These are phyloP conservation scores for Graphiopsis chlorocephala DNA, from an alignment of 2,329 filamentous ascomycete species.

Conservation along the genomic window DNA sequence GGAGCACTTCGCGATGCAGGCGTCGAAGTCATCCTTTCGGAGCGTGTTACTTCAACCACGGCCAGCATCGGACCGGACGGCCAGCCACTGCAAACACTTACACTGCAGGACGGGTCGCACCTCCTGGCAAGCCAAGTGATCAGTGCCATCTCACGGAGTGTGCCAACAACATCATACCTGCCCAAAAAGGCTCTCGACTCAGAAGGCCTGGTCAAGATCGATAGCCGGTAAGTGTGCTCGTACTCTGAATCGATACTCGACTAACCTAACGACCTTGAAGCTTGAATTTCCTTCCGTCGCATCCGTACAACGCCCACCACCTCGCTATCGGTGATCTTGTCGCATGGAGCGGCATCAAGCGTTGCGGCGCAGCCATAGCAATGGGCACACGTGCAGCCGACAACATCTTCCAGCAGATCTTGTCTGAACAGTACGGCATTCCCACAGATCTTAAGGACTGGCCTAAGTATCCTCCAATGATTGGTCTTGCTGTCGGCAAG, in stretches of 20 bases:
- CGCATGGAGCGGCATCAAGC: constrained; percentile 75
- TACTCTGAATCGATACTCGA: background rate
- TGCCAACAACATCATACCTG: constrained; percentile 63
- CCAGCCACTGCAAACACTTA: constrained; percentile 45
- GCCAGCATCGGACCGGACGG: constrained; percentile 48
- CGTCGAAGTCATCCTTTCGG: constrained; percentile 63
- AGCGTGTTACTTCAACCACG: constrained; percentile 53
- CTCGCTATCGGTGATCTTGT: constrained; percentile 69
- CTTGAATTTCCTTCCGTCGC: constrained; percentile 53
- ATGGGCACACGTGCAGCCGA: constrained; percentile 64
- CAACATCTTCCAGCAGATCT: constrained; percentile 66
- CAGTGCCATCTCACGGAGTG: constrained; percentile 64
- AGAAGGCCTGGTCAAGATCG: constrained; percentile 65
- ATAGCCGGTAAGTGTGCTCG: constrained; percentile 46
- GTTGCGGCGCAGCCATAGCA: constrained; percentile 72
- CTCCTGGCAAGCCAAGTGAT: constrained; percentile 65
- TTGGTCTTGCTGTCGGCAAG: constrained; percentile 69
- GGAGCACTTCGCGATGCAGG: constrained; percentile 59
- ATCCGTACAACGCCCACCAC: constrained; percentile 60
- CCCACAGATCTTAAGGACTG: constrained; percentile 34
- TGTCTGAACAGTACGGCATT: constrained; percentile 36
- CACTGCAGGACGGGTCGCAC: constrained; percentile 59
- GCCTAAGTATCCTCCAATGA: constrained; percentile 58
- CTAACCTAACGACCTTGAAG: constrained; percentile 34
- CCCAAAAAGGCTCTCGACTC: constrained; percentile 58